Evolutionary conservation across 2,329 filamentous ascomycete genomes (phyloP), one percentile per base, ranked within the genome.

Genomic region (Pezicula neosporulosa): DNA sequence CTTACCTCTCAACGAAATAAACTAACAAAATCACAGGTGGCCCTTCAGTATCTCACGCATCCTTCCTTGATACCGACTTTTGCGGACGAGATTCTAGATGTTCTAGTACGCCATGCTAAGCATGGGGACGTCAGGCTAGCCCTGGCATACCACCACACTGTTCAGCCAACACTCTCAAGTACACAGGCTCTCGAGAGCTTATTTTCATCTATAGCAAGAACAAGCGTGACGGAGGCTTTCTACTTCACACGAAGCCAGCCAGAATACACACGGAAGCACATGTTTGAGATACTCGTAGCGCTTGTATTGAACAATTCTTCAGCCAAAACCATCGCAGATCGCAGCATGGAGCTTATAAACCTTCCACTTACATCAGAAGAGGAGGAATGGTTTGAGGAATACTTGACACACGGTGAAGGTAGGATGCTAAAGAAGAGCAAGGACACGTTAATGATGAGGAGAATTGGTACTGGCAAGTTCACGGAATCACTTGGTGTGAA

Each of bases 11-110:
- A 19, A 33, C 27, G 18, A 48, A 51, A 46, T 15, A 53, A 52
- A 52, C 60, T 67, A 49, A 70, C 58, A 33, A 55, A 21, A 19
- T 10, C 27, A 21, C 53, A 87, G 79, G 70, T 74, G 56, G 89
- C 90, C 3, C 76, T 95, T 27, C 84, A 90, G 60, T 84, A 86
- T 65, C 80, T 96, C 13, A 85, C 89, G 4, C 86, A 94, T 61
- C 90, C 90, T 0, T 89, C 87, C 1, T 77, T 95, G 4, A 83
- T 86, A 18, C 85, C 88, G 35, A 90, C 90, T 49, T 95, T 94
- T 63, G 81, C 88, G 51, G 89, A 94, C 69, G 88, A 95, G 55
- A 92, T 95, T 48, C 77, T 94, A 59, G 78, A 80, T 24, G 78
- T 80, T 4, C 79, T 94, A 4, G 81, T 89, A 47, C 77, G 80